Base-by-base conservation (phyloP, 306 rosid genomes). In the Sesbania bispinosa region DNA sequence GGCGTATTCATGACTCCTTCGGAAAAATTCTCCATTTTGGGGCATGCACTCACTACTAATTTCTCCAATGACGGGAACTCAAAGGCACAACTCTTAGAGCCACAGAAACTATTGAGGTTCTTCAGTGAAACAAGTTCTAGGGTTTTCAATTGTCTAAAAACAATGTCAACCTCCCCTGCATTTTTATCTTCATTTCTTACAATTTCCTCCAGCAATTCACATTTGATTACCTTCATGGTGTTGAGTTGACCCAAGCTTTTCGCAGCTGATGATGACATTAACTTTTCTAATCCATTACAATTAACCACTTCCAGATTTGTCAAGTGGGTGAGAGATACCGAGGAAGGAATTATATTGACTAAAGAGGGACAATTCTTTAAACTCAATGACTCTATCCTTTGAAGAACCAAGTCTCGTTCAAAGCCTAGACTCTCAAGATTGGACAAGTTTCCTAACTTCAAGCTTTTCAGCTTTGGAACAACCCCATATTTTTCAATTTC, bases 381-480 rank as follows among this genome's bases (percentile, higher is more conserved):
- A 11, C 15, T 23, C 54, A 76, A 24, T 4, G 3, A 11, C 80
- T 67, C 80, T 46, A 76, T 5, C 63, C 62, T 58, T 15, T 35
- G 10, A 35, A 76, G 70, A 11, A 46, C 2, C 6, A 4, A 6
- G 45, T 68, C 54, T 15, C 4, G 13, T 33, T 76, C 63, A 18
- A 76, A 67, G 1, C 70, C 70, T 24, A 76, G 24, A 1, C 7
- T 10, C 16, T 13, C 10, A 10, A 75, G 67, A 3, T 5, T 0
- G 38, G 20, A 14, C 3, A 64, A 7, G 45, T 50, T 0, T 2
- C 2, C 24, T 1, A 62, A 50, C 53, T 48, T 73, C 62, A 62
- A 73, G 21, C 15, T 73, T 73, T 48, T 73, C 23, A 73, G 23
- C 10, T 50, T 36, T 50, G 78, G 78, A 47, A 73, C 78, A 20